A percentile compares a stretch with the other conserved stretches of the same genome.
Conservation (phyloP, 106 monocot genomes). For the Iris macrosiphon region DNA sequence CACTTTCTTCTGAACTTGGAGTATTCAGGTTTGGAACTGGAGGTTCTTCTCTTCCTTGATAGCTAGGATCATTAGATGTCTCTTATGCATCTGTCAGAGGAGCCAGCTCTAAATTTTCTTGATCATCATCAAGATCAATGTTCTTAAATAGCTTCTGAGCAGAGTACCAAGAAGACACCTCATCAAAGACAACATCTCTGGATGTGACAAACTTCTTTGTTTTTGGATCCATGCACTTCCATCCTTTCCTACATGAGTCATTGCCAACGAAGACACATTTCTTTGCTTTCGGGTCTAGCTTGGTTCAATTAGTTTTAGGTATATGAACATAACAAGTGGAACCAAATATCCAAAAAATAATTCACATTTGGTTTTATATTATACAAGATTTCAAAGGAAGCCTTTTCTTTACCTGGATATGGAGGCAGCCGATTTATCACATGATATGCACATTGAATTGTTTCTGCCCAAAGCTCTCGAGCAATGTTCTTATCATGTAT, state of each 20-base stretch:
- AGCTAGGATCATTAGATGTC: too few relatives aligned
- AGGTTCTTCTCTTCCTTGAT: too few relatives aligned
- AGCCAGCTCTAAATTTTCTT: too few relatives aligned
- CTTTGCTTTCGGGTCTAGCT: conserved; percentile 11
- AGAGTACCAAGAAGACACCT: neutral
- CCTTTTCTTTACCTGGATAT: neutral
- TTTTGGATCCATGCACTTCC: conserved; percentile 12
- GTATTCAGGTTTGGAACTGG: too few relatives aligned
- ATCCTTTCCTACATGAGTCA: conserved; percentile 4
- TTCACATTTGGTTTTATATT: conserved; percentile 6
- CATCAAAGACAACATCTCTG: conserved; percentile 4
- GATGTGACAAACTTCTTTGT: too few relatives aligned
- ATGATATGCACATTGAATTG: neutral
- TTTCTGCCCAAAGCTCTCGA: neutral
- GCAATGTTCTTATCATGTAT: neutral
- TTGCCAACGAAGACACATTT: conserved; percentile 1
- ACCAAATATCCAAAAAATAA: conserved; percentile 1
- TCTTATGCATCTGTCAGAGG: too few relatives aligned
- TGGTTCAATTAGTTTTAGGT: conserved; percentile 2
- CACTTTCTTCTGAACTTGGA: too few relatives aligned
- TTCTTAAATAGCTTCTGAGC: too few relatives aligned
- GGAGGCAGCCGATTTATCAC: neutral
- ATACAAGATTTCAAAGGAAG: conserved; percentile 5
- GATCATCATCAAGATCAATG: too few relatives aligned
- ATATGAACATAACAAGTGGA: conserved; percentile 11